Conservation (phyloP, 148 eudicot species). For the Diospyros kaki region DNA sequence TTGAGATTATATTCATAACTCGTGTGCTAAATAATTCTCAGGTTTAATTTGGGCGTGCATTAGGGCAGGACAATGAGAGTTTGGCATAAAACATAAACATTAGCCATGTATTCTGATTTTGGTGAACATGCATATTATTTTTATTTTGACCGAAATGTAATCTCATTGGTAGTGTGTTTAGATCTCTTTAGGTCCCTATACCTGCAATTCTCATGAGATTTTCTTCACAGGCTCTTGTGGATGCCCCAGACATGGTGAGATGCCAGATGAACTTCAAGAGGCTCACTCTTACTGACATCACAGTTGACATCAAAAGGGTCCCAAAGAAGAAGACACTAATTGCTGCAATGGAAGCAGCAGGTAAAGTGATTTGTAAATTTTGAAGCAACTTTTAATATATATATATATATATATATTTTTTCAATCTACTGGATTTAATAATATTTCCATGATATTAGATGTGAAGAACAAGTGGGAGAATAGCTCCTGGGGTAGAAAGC, state of each 20-base stretch:
- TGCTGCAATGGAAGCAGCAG: slow-evolving; percentile 82
- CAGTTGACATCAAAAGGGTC: slow-evolving; percentile 51
- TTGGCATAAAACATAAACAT: no score
- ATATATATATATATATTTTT: neutral
- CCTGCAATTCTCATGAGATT: neutral
- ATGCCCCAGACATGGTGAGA: slow-evolving; percentile 69
- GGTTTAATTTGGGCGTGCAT: no score
- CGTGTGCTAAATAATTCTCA: no score
- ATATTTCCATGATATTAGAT: slow-evolving; percentile 25
- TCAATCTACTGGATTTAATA: neutral
- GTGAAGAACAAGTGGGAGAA: slow-evolving; percentile 75
- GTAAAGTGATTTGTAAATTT: slow-evolving; percentile 20
- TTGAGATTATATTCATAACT: no score
- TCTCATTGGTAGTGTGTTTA: no score
- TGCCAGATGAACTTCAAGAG: slow-evolving; percentile 67
- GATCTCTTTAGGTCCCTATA: no score
- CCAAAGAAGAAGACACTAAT: slow-evolving; percentile 70
- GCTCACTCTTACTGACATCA: slow-evolving; percentile 57
- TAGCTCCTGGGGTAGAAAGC: slow-evolving; percentile 70
- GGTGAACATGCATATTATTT: no score
- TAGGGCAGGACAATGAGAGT: no score
- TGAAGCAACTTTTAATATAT: neutral
- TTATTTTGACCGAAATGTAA: no score
- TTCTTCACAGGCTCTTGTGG: slow-evolving; percentile 50
- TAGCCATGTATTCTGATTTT: no score